These are phyloP conservation scores for Lasiosphaeria hispida DNA, from an alignment of 495 filamentous ascomycete genomes.

Conservation along the genomic window DNA sequence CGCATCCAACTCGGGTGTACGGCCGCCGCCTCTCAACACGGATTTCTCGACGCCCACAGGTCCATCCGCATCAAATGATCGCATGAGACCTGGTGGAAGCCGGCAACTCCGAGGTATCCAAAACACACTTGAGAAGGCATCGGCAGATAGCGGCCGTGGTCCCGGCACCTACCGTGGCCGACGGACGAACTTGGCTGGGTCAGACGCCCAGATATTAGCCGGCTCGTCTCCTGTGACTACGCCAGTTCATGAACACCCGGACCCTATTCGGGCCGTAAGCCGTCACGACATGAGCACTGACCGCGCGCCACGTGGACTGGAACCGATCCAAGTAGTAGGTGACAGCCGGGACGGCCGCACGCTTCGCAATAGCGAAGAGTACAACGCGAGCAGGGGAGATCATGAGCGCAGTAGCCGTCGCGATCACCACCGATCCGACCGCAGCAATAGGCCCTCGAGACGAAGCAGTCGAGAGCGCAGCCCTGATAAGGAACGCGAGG, in stretches of 20 bases:
- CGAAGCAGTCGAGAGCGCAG: constrained; percentile 46
- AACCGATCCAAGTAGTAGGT: constrained; percentile 29
- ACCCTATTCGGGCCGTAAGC: constrained; percentile 31
- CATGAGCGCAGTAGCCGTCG: constrained; percentile 47
- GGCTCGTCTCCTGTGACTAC: constrained; percentile 47
- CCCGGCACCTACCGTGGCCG: constrained; percentile 32
- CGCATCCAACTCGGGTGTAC: constrained; percentile 20
- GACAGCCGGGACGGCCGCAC: constrained; percentile 29
- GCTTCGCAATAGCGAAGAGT: constrained; percentile 32
- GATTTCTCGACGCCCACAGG: constrained; percentile 48
- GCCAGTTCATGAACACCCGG: constrained; percentile 43
- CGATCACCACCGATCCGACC: constrained; percentile 40
- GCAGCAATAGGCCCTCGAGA: constrained; percentile 39
- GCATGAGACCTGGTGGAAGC: constrained; percentile 40
- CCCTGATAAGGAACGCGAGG: constrained; percentile 35
- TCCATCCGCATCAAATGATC: constrained; percentile 44
- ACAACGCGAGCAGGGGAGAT: constrained; percentile 30
- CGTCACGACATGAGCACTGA: constrained; percentile 23
- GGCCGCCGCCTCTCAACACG: constrained; percentile 24
- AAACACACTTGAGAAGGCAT: constrained; percentile 47
- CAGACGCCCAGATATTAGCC: constrained; percentile 47
- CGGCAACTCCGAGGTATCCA: constrained; percentile 53
- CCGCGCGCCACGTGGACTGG: constrained; percentile 19
- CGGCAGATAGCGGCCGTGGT: constrained; percentile 31
- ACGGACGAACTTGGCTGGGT: constrained; percentile 42